Evolutionary conservation across 1,139 yeast genomes (phyloP).

Genomic region (Hyphopichia wangnamkhiaoensis): DNA sequence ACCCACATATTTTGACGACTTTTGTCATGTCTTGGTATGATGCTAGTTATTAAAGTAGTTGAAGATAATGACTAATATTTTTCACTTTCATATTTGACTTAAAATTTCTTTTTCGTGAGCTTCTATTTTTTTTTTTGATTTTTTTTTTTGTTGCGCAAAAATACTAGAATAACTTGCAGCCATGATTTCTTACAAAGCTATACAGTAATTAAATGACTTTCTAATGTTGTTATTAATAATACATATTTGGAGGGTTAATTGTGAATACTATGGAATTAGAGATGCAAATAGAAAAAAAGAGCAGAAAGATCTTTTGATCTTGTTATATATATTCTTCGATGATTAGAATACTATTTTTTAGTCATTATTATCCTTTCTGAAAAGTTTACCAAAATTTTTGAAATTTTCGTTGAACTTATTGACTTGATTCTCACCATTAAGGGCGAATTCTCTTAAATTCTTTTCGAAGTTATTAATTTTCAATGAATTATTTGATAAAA

Average conservation of each 20-base stretch:
- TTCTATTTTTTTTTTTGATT: constrained; percentile 8
- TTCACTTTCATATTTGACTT: not conserved
- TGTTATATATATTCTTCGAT: not conserved
- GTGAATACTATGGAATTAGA: too few relatives aligned
- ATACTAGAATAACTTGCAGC: too few relatives aligned
- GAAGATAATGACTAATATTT: not conserved
- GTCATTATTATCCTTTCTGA: constrained; percentile 43
- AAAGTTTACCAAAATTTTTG: constrained; percentile 58
- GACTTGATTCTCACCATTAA: constrained; percentile 56
- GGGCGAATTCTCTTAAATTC: constrained; percentile 54
- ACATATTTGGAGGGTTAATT: too few relatives aligned
- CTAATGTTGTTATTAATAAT: too few relatives aligned
- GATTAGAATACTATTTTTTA: not conserved
- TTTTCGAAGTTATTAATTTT: constrained; percentile 57
- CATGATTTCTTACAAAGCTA: too few relatives aligned
- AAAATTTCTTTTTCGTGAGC: not conserved
- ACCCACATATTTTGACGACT: constrained; percentile 79
- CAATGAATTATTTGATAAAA: constrained; percentile 7
- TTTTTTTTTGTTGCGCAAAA: not conserved
- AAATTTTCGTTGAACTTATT: constrained; percentile 61
- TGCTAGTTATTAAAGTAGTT: constrained; percentile 1
- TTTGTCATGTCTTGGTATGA: constrained; percentile 12
- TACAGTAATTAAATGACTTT: too few relatives aligned
- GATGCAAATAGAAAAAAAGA: too few relatives aligned
- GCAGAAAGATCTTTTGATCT: too few relatives aligned